Conservation (phyloP, 2,329 filamentous ascomycete species). For the Tolypocladium ovalisporum region DNA sequence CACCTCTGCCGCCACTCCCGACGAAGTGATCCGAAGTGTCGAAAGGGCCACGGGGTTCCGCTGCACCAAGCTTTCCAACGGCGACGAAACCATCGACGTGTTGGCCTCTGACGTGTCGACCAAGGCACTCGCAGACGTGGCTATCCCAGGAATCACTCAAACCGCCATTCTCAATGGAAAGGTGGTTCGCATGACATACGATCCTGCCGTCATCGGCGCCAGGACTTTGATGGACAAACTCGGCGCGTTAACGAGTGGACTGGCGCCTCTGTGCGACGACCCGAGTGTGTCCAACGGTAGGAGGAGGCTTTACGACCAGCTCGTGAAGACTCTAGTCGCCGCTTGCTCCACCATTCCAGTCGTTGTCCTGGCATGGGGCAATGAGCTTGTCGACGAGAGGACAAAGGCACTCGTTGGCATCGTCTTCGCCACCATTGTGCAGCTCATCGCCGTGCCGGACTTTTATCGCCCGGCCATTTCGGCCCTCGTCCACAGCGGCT, state of each 20-base stretch:
- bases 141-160: constrained; percentile 14
- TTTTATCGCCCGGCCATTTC: constrained; percentile 39
- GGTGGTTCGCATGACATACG: constrained; percentile 20
- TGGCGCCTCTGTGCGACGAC: constrained; percentile 21
- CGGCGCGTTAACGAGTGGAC: constrained; percentile 7
- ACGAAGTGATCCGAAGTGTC: constrained; percentile 15
- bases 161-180: constrained; percentile 16
- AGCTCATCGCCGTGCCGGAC: constrained; percentile 33
- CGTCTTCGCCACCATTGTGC: constrained; percentile 37
- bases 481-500: constrained; percentile 30
- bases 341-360: constrained; percentile 22
- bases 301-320: constrained; percentile 18
- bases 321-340: constrained; percentile 18
- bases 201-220: constrained; percentile 21
- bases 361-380: constrained; percentile 19
- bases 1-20: constrained; percentile 9
- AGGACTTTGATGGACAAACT: constrained; percentile 15
- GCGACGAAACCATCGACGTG: constrained; percentile 18
- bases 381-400: constrained; percentile 9
- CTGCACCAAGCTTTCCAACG: constrained; percentile 12
- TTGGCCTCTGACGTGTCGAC: constrained; percentile 9
- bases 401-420: constrained; percentile 22
- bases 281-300: constrained; percentile 17
- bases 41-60: constrained; percentile 19
- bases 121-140: constrained; percentile 9